Percentiles rank a stretch among this genome's conserved stretches.
Conservation (phyloP, 2,329 filamentous ascomycete genomes). For the Myriosclerotinia scirpicola region DNA sequence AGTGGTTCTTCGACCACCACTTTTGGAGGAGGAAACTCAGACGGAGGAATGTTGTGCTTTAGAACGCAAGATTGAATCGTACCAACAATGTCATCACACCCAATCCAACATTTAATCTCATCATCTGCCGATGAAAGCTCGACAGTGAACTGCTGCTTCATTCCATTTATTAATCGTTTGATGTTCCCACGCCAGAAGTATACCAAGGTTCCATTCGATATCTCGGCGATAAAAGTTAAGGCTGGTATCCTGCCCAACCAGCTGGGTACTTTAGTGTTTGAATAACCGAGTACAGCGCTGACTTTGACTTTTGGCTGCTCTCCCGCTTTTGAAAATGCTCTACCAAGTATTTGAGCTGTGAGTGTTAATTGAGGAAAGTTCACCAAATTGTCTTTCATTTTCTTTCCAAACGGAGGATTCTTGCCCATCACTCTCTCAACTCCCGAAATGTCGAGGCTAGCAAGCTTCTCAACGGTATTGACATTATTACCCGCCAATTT, state of each 20-base stretch:
- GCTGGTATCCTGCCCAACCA: conserved; percentile 68
- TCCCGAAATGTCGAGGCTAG: conserved; percentile 62
- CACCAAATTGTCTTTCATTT: conserved; percentile 62
- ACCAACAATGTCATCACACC: conserved; percentile 82
- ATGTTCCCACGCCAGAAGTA: conserved; percentile 68
- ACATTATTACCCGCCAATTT: conserved; percentile 73
- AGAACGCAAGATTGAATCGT: conserved; percentile 43
- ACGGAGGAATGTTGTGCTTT: conserved; percentile 40
- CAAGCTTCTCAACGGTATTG: conserved; percentile 68
- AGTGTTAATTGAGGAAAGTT: conserved; percentile 65
- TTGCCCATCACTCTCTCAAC: conserved; percentile 77
- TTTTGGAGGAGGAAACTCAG: conserved; percentile 38
- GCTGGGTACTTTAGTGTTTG: conserved; percentile 62
- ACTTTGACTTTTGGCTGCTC: conserved; percentile 58
- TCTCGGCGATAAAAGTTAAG: conserved; percentile 73
- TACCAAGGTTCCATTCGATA: conserved; percentile 64
- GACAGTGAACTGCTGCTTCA: conserved; percentile 59
- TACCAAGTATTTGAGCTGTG: conserved; percentile 41
- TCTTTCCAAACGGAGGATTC: conserved; percentile 79
- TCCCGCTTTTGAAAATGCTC: conserved; percentile 39
- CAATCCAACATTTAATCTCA: conserved; percentile 65
- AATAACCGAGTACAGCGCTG: conserved; percentile 66
- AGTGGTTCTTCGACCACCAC: conserved; percentile 16
- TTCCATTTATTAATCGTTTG: conserved; percentile 59
- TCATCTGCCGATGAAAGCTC: conserved; percentile 55